Conservation (phyloP, 75 land plant genomes). For the Sequoia sempervirens region DNA sequence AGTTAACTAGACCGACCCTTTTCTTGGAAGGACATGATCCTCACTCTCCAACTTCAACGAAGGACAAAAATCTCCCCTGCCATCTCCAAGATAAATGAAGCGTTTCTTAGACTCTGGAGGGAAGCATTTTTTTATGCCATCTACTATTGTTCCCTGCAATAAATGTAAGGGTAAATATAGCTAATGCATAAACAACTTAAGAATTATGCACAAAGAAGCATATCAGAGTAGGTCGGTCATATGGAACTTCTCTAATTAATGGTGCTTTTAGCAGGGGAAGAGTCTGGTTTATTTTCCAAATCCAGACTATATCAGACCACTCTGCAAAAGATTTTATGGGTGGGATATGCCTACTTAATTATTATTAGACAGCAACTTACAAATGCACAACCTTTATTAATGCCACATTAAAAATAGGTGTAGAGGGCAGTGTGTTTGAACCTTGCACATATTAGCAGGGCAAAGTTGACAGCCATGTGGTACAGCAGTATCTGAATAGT, state of each 20-base stretch:
- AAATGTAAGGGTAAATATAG: neutral
- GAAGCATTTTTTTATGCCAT: constrained; percentile 1
- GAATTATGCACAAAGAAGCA: neutral
- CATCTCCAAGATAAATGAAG: constrained; percentile 79
- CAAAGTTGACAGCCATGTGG: constrained; percentile 77
- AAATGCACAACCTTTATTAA: neutral
- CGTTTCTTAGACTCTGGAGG: constrained; percentile 17
- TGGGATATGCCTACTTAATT: neutral
- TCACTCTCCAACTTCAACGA: constrained; percentile 41
- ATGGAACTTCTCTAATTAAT: neutral
- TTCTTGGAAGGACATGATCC: constrained; percentile 72
- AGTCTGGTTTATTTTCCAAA: neutral
- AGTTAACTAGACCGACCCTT: constrained; percentile 8
- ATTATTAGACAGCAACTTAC: neutral
- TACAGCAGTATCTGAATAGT: constrained; percentile 38
- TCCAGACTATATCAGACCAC: neutral
- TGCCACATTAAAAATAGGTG: constrained; percentile 25
- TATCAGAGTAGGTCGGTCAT: neutral
- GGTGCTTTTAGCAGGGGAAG: neutral
- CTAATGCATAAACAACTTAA: neutral
- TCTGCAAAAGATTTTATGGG: neutral
- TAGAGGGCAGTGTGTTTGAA: constrained; percentile 18
- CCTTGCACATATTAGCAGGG: constrained; percentile 99
- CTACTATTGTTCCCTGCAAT: constrained; percentile 9
- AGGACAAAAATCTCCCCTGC: constrained; percentile 80